These are phyloP conservation scores for Tolypocladium paradoxum DNA, from an alignment of 2,329 filamentous ascomycete genomes.

Conservation along the genomic window DNA sequence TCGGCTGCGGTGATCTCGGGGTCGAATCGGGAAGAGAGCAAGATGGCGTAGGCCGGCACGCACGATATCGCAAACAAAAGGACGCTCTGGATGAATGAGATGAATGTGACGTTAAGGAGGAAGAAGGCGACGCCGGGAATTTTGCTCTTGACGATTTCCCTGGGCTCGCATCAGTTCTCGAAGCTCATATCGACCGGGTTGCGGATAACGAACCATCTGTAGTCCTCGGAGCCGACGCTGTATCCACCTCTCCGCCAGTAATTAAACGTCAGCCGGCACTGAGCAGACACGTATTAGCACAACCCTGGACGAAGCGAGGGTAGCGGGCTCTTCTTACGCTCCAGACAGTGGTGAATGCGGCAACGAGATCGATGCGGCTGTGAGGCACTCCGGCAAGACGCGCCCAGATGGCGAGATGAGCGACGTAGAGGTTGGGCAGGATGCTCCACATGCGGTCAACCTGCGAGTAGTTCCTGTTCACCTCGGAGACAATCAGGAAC, in stretches of 20 bases:
- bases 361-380: constrained; percentile 58
- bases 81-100: constrained; percentile 71
- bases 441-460: constrained; percentile 90
- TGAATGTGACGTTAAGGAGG: constrained; percentile 82
- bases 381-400: constrained; percentile 62
- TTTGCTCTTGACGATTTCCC: constrained; percentile 59
- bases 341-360: constrained; percentile 66
- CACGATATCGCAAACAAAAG: constrained; percentile 69
- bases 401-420: constrained; percentile 77
- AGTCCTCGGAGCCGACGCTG: constrained; percentile 80
- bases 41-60: constrained; percentile 68
- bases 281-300: not conserved
- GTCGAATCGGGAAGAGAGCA: constrained; percentile 60
- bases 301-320: not conserved
- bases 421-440: constrained; percentile 75
- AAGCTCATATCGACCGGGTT: not conserved
- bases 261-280: constrained; percentile 73
- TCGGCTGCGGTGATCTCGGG: constrained; percentile 34
- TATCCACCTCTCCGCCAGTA: constrained; percentile 97
- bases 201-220: constrained; percentile 55
- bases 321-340: constrained; percentile 46
- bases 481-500: constrained; percentile 67
- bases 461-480: constrained; percentile 94
- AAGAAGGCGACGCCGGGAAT: constrained; percentile 61
- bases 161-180: constrained; percentile 14